Evolutionary conservation across 2,329 filamentous ascomycete genomes (phyloP).

Genomic region (Sordariomycetes sp.): DNA sequence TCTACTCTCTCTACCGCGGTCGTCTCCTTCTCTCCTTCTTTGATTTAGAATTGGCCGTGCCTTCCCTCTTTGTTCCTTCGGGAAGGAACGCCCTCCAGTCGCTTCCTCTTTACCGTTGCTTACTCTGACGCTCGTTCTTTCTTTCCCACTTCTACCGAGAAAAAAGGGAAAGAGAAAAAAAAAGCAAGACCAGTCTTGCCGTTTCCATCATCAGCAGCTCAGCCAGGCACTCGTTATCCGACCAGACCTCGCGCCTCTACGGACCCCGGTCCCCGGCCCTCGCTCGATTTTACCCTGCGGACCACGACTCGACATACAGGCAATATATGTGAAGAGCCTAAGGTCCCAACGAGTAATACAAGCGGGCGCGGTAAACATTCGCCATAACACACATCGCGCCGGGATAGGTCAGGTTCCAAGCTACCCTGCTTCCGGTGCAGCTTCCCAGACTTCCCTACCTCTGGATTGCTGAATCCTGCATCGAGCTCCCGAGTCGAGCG

Average conservation of each 20-base stretch:
- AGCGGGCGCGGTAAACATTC: neutral
- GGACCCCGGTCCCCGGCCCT: neutral
- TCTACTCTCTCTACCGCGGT: neutral
- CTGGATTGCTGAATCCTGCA: neutral
- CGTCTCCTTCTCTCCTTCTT: neutral
- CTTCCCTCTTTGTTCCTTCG: neutral
- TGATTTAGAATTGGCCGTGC: neutral
- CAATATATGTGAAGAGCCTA: conserved; percentile 3
- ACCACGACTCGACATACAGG: conserved; percentile 1
- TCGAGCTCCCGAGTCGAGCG: neutral
- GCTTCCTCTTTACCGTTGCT: conserved; percentile 2
- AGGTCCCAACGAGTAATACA: neutral
- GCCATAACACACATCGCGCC: neutral
- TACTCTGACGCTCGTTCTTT: neutral
- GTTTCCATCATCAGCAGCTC: neutral
- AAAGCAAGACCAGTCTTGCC: neutral
- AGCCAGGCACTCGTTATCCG: neutral
- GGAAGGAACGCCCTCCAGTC: conserved; percentile 3
- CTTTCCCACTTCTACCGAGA: neutral
- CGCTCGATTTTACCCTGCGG: neutral
- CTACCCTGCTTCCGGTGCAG: neutral
- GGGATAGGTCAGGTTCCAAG: neutral
- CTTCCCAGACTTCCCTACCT: neutral
- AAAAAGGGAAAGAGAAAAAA: neutral
- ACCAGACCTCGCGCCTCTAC: neutral